phyloP scores from a whole-genome alignment of 2,329 filamentous ascomycete species.

The Fusarium beomiforme region DNA sequence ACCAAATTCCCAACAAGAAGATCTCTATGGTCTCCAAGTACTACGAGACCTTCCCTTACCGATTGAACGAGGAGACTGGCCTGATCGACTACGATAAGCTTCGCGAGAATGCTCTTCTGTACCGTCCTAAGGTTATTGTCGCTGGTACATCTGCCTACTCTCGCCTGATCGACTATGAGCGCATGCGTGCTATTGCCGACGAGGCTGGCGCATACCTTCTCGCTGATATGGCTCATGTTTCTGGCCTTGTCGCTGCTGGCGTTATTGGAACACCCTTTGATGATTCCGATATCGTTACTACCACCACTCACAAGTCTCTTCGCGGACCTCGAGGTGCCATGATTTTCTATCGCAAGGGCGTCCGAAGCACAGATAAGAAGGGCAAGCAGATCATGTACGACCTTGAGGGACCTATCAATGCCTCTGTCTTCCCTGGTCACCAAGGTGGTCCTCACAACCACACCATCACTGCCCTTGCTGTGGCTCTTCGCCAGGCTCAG shows the following conservation, averaged over 20 bases:
- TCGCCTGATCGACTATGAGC: slow-evolving; percentile 89
- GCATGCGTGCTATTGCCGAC: slow-evolving; percentile 86
- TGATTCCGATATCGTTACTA: slow-evolving; percentile 91
- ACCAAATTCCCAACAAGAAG: slow-evolving; percentile 90
- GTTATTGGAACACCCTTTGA: slow-evolving; percentile 89
- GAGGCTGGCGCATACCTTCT: slow-evolving; percentile 90
- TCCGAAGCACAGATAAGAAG: slow-evolving; percentile 83
- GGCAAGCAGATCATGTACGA: slow-evolving; percentile 81
- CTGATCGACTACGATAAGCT: slow-evolving; percentile 92
- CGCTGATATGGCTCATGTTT: slow-evolving; percentile 96
- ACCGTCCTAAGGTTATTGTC: slow-evolving; percentile 92
- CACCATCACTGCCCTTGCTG: slow-evolving; percentile 92
- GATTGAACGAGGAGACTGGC: slow-evolving; percentile 85
- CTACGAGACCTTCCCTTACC: slow-evolving; percentile 96
- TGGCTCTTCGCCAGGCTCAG: slow-evolving; percentile 91
- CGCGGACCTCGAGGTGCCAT: slow-evolving; percentile 93
- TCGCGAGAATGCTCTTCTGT: slow-evolving; percentile 84
- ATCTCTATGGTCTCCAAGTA: slow-evolving; percentile 97
- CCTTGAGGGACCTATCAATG: slow-evolving; percentile 91
- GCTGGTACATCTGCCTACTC: slow-evolving; percentile 95
- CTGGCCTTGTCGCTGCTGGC: slow-evolving; percentile 87
- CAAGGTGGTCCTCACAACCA: slow-evolving; percentile 98
- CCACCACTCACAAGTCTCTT: slow-evolving; percentile 97
- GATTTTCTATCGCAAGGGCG: slow-evolving; percentile 97
- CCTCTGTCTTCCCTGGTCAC: slow-evolving; percentile 95